Base-by-base conservation (phyloP, 1,284 basidiomycete genomes). In the Apiotrichum domesticum region DNA sequence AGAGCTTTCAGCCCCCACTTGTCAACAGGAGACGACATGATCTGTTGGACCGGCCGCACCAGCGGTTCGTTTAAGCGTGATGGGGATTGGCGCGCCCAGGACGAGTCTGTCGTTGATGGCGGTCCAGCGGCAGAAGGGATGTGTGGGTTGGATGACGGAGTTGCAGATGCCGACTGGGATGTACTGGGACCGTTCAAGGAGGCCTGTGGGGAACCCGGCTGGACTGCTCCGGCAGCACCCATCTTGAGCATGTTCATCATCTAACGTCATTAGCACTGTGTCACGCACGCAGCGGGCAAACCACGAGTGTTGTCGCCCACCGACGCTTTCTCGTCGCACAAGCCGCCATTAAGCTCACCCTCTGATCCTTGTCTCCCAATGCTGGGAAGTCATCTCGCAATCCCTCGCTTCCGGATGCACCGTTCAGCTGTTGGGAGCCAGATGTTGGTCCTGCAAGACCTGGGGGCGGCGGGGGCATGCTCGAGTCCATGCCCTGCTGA, bases 1-100 rank as follows among this genome's bases (percentile, higher is more conserved):
- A 98, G 78, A 3, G 90, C 91, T 51, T 96, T 77, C 41, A 98
- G 79, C 0, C 95, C 95, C 87, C 94, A 98, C 64, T 92, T 84
- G 76, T 98, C 95, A 55, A 94, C 95, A 0, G 95, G 90, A 53
- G 88, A 91, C 65, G 90, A 85, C 52, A 98, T 81, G 15, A 98
- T 85, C 78, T 98, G 95, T 73, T 97, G 90, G 43, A 92, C 92
- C 0, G 95, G 93, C 58, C 93, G 90, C 69, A 90, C 85, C 58
- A 90, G 86, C 67, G 85, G 80, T 58, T 79, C 71, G 33, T 58
- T 59, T 47, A 57, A 54, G 35, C 57, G 55, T n/a, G 58, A 56
- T n/a, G 63, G 64, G 4, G 66, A 68, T 51, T 64, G 63, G 39
- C 69, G 55, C 29, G 63, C 62, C 70, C 71, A 70, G 51, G 64